Evolutionary conservation across 179 eudicot species (phyloP), one percentile per base, ranked within the genome.

Genomic region (Drosera spatulata): DNA sequence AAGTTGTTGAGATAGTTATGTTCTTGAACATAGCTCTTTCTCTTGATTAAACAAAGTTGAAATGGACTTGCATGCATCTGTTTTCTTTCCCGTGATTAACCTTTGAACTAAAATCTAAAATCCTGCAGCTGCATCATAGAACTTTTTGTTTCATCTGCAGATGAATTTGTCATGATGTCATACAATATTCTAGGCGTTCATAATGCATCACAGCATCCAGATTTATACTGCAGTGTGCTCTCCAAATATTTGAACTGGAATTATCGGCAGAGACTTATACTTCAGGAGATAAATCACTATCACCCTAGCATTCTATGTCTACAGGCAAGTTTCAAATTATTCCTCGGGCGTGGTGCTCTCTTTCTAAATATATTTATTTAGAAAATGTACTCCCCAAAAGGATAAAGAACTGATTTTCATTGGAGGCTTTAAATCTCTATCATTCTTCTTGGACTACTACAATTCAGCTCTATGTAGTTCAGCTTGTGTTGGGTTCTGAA

Each of bases 101-200:
- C 14, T 49, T 59, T 59, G 69, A 56, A 33, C 44, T 37, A 50
- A 12, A 40, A 48, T 10, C 55, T 52, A 8, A 6, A 48, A 33
- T 55, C 50, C 12, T 7, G 45, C 50, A 44, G 14, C 51, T 55
- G 46, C 41, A 55, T 13, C 39, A 12, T 13, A 42, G 40, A 10
- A 22, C 55, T 47, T 22, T 59, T 48, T 58, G n/a, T 53, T 62
- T 59, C 41, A 51, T 66, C 54, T 79, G 77, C 96, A 91, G 97
- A 85, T 58, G 81, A 65, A 73, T 51, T 82, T 70, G 80, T 83
- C 44, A 58, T 88, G 53, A 74, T 83, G 58, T 88, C 97, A 7
- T 91, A 88, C 75, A 91, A 91, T 75, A 73, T 91, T 67, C 77
- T 91, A 61, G 96, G 88, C 43, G 95, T 84, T 64, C 84, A 83